Evolutionary conservation across 148 eudicot genomes (phyloP).

Genomic region (Nepenthes mirabilis): DNA sequence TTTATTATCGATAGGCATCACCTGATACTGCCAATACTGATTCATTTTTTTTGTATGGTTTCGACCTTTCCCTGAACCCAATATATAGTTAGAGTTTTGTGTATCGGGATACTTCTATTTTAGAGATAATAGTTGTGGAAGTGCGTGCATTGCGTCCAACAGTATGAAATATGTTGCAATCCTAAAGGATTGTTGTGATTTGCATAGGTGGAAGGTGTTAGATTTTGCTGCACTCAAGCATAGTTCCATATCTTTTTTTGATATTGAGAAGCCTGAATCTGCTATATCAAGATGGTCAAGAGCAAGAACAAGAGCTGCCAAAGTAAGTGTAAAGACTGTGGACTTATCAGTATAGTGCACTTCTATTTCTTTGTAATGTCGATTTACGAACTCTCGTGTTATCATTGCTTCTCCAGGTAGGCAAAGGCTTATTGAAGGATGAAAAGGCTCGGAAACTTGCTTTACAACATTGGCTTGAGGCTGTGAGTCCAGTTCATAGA

Average conservation of each 20-base stretch:
- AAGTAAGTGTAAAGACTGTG: constrained; percentile 16
- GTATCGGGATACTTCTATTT: no score
- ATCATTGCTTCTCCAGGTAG: constrained; percentile 22
- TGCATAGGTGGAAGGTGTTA: constrained; percentile 52
- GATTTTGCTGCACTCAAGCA: constrained; percentile 54
- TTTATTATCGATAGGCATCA: no score
- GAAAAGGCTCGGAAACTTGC: constrained; percentile 56
- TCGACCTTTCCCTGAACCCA: no score
- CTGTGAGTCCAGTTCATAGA: constrained; percentile 22
- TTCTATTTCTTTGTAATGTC: neutral
- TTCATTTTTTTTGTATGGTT: no score
- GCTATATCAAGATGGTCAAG: constrained; percentile 53
- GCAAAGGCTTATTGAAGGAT: constrained; percentile 52
- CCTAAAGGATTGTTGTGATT: neutral
- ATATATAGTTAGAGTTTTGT: no score
- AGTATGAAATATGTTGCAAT: no score
- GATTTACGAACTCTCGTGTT: neutral
- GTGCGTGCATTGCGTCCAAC: no score
- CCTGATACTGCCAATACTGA: no score
- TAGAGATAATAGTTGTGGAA: neutral
- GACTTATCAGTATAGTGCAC: neutral
- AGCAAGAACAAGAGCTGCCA: constrained; percentile 56
- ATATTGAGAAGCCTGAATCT: constrained; percentile 32
- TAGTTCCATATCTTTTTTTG: constrained; percentile 54
- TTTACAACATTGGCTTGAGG: constrained; percentile 64